Conservation (phyloP, 768 basidiomycete species). For the Podaxis sp. region DNA sequence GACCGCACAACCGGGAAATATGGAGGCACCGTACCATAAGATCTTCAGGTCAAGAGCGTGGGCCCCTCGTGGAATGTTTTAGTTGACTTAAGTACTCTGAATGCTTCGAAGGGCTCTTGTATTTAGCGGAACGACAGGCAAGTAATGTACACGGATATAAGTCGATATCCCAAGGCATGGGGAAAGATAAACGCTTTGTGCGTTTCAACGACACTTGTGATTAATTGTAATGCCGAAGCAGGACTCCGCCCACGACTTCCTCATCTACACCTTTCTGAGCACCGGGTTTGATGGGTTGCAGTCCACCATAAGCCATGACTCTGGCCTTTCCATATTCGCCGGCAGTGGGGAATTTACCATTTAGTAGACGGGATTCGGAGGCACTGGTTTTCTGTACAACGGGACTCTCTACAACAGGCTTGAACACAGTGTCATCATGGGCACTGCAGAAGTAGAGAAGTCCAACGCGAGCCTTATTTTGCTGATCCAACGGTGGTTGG, state of each 20-base stretch:
- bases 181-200: not conserved
- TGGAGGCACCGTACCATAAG: too few relatives aligned
- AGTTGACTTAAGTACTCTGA: too few relatives aligned
- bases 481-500: conserved; percentile 48
- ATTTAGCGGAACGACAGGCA: too few relatives aligned
- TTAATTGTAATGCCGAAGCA: conserved; percentile 49
- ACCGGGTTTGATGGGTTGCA: conserved; percentile 22
- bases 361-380: conserved; percentile 22
- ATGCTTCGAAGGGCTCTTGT: too few relatives aligned
- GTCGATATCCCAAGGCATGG: not conserved
- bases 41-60: too few relatives aligned
- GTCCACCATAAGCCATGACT: conserved; percentile 40
- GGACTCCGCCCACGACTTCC: conserved; percentile 41
- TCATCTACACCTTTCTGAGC: conserved; percentile 41
- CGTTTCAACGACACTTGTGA: not conserved
- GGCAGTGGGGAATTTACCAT: conserved; percentile 39
- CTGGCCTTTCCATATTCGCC: conserved; percentile 39
- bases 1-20: too few relatives aligned
- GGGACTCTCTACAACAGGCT: conserved; percentile 39
- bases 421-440: conserved; percentile 42
- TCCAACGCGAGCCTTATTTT: conserved; percentile 40
- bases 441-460: conserved; percentile 46
- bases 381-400: conserved; percentile 38
- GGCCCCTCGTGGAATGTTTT: too few relatives aligned
- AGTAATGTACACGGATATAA: not conserved